These are phyloP conservation scores for Apiotrichum brassicae DNA, from an alignment of 1,284 basidiomycete genomes.

Conservation along the genomic window DNA sequence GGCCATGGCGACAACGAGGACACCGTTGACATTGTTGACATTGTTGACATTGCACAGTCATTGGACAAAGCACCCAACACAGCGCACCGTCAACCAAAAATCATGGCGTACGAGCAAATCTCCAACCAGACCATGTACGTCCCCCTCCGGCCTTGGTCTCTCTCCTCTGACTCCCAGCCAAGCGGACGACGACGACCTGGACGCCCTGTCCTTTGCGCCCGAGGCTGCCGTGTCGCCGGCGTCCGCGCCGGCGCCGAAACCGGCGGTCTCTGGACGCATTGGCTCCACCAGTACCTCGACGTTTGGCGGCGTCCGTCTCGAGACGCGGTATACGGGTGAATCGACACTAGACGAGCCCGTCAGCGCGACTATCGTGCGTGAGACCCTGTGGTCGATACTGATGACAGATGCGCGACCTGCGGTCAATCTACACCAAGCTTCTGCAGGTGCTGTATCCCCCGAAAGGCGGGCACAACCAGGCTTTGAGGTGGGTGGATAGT, in stretches of 20 bases:
- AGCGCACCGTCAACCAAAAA: background rate
- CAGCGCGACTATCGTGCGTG: slow-evolving; percentile 73
- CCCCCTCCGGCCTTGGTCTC: no score
- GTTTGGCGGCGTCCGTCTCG: slow-evolving; percentile 69
- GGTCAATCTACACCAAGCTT: slow-evolving; percentile 84
- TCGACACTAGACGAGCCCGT: slow-evolving; percentile 90
- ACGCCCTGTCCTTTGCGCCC: slow-evolving; percentile 41
- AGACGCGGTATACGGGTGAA: slow-evolving; percentile 72
- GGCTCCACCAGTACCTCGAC: slow-evolving; percentile 48
- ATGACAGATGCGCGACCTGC: slow-evolving; percentile 70
- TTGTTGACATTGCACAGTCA: background rate
- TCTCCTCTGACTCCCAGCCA: slow-evolving; percentile 28
- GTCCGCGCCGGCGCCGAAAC: slow-evolving; percentile 30
- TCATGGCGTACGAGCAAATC: slow-evolving; percentile 31
- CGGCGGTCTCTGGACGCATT: slow-evolving; percentile 64
- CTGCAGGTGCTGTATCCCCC: slow-evolving; percentile 87
- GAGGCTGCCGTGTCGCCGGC: background rate
- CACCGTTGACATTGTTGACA: no score
- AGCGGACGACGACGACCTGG: slow-evolving; percentile 48
- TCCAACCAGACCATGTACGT: slow-evolving; percentile 33
- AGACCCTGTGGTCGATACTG: background rate
- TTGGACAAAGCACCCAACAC: no score
- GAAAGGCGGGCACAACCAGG: slow-evolving; percentile 64
- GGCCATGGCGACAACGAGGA: no score
- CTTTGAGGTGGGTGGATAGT: slow-evolving; percentile 56